Percentiles rank a stretch among this genome's conserved stretches.
Conservation (phyloP, 345 rosid species). For the Microcos paniculata region DNA sequence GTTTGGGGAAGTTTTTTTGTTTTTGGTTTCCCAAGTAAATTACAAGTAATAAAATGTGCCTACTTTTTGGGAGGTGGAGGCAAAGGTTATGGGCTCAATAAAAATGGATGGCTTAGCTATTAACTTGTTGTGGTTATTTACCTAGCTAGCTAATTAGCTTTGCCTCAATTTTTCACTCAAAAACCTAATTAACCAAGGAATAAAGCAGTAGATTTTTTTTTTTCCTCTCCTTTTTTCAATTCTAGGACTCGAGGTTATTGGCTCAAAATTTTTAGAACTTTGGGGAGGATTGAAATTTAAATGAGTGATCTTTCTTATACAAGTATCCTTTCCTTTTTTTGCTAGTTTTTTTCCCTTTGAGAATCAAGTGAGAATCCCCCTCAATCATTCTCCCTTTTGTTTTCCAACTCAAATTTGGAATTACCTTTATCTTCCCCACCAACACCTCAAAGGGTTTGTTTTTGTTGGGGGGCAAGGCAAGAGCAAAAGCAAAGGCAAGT, state of each 20-base stretch:
- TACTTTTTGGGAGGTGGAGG: not conserved
- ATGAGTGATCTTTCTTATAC: too few species aligned
- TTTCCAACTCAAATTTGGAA: not conserved
- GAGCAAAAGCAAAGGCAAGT: too few species aligned
- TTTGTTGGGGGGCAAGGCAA: not conserved
- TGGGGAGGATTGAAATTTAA: not conserved
- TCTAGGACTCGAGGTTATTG: not conserved
- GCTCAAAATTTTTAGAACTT: not conserved
- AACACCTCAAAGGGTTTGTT: not conserved
- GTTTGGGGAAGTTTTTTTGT: not conserved
- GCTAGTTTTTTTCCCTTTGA: too few species aligned
- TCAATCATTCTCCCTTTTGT: not conserved
- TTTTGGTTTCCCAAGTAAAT: slow-evolving; percentile 9
- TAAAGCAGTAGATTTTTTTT: not conserved
- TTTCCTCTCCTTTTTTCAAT: not conserved
- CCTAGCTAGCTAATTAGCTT: not conserved
- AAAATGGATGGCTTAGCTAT: not conserved
- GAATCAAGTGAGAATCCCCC: too few species aligned
- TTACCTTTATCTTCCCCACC: not conserved
- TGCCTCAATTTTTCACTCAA: not conserved
- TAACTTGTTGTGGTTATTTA: not conserved
- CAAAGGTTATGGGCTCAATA: slow-evolving; percentile 28
- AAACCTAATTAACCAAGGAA: not conserved
- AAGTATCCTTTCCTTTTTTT: too few species aligned
- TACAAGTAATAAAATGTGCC: not conserved